Base-by-base conservation (phyloP, 345 rosid genomes). In the Bretschneidera sinensis region DNA sequence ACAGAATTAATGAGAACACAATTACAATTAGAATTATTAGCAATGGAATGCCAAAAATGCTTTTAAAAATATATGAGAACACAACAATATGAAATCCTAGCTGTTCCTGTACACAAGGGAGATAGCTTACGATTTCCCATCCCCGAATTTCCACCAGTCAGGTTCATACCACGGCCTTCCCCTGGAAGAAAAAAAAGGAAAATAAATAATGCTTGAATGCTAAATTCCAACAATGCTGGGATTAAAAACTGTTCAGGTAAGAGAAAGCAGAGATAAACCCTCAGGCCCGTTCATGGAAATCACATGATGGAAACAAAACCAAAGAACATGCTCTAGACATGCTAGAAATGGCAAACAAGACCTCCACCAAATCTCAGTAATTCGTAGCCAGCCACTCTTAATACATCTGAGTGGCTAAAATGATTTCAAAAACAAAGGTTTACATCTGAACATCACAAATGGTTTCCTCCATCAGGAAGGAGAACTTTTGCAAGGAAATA, bases 101-200 rank as follows among this genome's bases (percentile, higher is more conserved):
- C 45, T 39, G 15, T 14, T 7, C 11, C n/a, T n/a, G n/a, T n/a
- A n/a, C n/a, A n/a, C 43, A 67, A 73, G 47, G 64, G 15, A 65
- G 57, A 67, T 48, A 53, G 85, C 99, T 86, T 83, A 94, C 99
- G 96, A 81, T 80, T 90, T 90, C 61, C 79, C 86, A 35, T 88
- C 95, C 48, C 99, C 95, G 60, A 90, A 90, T 70, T 88, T 94
- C 99, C 97, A 90, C 97, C 99, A 94, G 2, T 94, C 99, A 24
- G 99, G 89, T 68, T 94, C 99, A 68, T 83, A 86, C 99, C 99
- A 94, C 71, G 71, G 80, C 63, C 54, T 81, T 71, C 92, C 96
- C 84, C 99, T 94, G 81, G 64, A 76, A 68, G 68, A 51, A 48
- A 71, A 69, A 24, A 69, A 22, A 64, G 60, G 51, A 58, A 10